phyloP scores from a whole-genome alignment of 225 moss, liverwort and hornwort species.

The Anthoceros angustus region DNA sequence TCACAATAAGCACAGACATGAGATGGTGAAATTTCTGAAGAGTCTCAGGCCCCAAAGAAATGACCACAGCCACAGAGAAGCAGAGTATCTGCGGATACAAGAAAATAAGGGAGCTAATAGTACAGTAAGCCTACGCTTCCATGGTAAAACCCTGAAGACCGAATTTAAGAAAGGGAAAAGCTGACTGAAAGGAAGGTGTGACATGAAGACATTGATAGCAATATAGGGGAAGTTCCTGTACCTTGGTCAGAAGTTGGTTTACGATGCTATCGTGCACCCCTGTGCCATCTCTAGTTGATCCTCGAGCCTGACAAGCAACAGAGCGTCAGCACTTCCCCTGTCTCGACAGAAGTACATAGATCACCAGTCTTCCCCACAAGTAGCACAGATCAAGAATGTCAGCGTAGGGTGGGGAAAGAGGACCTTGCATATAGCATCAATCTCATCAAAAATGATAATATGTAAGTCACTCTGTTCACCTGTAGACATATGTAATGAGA shows the following conservation, averaged over 20 bases:
- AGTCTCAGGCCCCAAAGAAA: too few relatives aligned
- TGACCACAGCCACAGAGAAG: too few relatives aligned
- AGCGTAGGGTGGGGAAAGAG: background rate
- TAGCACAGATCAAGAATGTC: background rate
- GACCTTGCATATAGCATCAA: slow-evolving; percentile 97
- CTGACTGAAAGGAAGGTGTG: too few relatives aligned
- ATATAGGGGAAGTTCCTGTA: too few relatives aligned
- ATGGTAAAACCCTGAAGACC: too few relatives aligned
- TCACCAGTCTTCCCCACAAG: background rate
- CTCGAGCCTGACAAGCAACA: slow-evolving; percentile 41
- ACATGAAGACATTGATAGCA: too few relatives aligned
- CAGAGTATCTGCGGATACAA: background rate
- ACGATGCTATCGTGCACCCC: slow-evolving; percentile 99
- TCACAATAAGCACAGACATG: too few relatives aligned
- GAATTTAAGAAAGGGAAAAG: too few relatives aligned
- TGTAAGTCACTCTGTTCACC: slow-evolving; percentile 93
- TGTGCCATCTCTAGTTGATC: slow-evolving; percentile 90
- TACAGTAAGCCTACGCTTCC: too few relatives aligned
- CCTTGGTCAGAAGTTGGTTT: slow-evolving; percentile 98
- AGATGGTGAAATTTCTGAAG: too few relatives aligned
- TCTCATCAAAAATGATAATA: slow-evolving; percentile 94
- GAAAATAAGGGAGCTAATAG: background rate
- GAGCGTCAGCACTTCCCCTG: slow-evolving; percentile 1
- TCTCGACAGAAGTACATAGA: background rate
- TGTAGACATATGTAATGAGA: slow-evolving; percentile 18